Evolutionary conservation across 1,284 basidiomycete species (phyloP), one percentile per base, ranked within the genome.

Genomic region (Ustilago shanxiensis): DNA sequence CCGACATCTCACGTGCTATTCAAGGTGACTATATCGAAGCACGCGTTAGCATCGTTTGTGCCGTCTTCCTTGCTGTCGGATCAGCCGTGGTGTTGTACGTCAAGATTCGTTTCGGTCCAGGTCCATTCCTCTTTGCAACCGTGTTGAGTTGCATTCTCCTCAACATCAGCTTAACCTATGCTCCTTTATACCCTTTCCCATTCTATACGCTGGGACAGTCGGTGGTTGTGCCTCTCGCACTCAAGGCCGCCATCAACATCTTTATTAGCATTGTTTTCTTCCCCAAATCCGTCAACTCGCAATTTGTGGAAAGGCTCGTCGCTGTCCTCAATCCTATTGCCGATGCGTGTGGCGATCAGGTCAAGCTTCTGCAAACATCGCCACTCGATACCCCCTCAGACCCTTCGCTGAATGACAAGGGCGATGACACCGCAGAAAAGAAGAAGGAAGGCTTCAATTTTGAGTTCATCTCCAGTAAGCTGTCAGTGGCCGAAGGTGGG

Each of bases 51-150:
- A 87, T 91, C 47, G 91, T 93, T 52, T 82, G 91, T 5, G 90
- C 88, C 3, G 86, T 91, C 29, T 93, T 93, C 78, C 87, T 93
- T 4, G 91, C 92, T 77, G 51, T 91, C 7, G 92, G 91, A 2
- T 89, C 88, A 51, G 87, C 88, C 0, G 86, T 90, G 62, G 88
- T 92, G 51, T 82, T 92, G n/a, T 93, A 90, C 82, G 83, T 92
- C 73, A 91, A 90, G 82, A 90, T 90, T 2, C 87, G 89, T 31
- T 86, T 89, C 69, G 91, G 91, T 3, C 91, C 91, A 0, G 90
- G 91, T 0, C 92, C 91, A 0, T 91, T 91, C 80, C 85, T 90
- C 5, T 88, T 91, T 65, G 89, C 90, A 0, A 88, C 86, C 35
- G 86, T 92, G 7, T 89, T 93, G 56, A 89, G 67, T 59, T 81